Evolutionary conservation across 2,329 filamentous ascomycete genomes (phyloP).

Genomic region (Colletotrichum brevisporum): DNA sequence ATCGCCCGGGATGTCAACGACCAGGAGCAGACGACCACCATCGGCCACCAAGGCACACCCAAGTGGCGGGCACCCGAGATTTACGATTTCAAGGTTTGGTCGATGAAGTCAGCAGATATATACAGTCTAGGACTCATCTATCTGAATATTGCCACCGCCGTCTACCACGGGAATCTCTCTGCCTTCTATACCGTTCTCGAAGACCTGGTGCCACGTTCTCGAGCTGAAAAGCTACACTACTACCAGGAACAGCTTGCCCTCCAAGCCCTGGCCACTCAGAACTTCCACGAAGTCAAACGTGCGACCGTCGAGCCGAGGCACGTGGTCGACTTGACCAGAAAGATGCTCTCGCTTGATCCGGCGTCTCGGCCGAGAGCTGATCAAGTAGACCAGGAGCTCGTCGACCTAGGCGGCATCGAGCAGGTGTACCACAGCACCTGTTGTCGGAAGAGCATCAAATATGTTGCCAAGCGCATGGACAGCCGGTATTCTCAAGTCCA

Average conservation of each 20-base stretch:
- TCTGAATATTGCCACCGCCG: conserved; percentile 59
- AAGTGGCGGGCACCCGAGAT: conserved; percentile 64
- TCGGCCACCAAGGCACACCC: conserved; percentile 56
- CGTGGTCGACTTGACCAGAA: conserved; percentile 53
- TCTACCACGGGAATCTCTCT: conserved; percentile 56
- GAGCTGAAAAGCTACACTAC: conserved; percentile 52
- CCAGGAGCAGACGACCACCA: conserved; percentile 60
- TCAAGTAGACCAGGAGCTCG: conserved; percentile 57
- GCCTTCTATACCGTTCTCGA: conserved; percentile 52
- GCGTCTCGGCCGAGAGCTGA: conserved; percentile 51
- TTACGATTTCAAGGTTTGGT: conserved; percentile 53
- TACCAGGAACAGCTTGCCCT: conserved; percentile 52
- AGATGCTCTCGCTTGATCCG: conserved; percentile 53
- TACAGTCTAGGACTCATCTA: conserved; percentile 64
- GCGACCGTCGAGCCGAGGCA: conserved; percentile 58
- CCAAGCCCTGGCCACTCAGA: conserved; percentile 54
- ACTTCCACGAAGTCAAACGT: conserved; percentile 53
- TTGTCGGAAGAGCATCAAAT: conserved; percentile 55
- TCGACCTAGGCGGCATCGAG: conserved; percentile 61
- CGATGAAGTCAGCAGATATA: conserved; percentile 63
- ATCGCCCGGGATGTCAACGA: conserved; percentile 62
- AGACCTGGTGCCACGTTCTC: conserved; percentile 50
- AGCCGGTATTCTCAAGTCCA: conserved; percentile 47
- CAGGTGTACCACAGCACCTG: conserved; percentile 63
- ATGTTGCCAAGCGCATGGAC: conserved; percentile 55